Evolutionary conservation across 1,284 basidiomycete genomes (phyloP), one percentile per base, ranked within the genome.

Genomic region (Hemileia vastatrix): DNA sequence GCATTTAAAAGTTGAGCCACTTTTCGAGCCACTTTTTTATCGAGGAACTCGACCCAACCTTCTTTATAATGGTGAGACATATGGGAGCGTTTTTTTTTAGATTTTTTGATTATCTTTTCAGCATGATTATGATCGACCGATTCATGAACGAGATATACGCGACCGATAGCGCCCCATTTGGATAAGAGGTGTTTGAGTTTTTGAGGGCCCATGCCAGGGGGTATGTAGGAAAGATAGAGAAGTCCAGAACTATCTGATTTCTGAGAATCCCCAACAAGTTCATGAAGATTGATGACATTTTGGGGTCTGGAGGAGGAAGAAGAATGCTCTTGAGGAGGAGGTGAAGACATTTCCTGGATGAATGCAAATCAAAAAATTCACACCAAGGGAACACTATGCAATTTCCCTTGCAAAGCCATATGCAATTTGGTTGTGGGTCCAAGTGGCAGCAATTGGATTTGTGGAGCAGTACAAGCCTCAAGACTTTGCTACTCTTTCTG

Each of bases 41-140:
- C 88, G 67, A 85, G 83, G 77, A 97, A 98, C 78, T 99, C 95
- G 50, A 98, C 87, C 95, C 95, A 99, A 32, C 95, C 95, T 77
- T 99, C 95, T 0, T 86, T 87, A 73, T 87, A 98, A 72, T 92
- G 72, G 66, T 69, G 71, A 59, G 69, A 62, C 21, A 60, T 61
- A 60, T 71, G 70, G 21, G 9, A 31, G 86, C 1, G 83, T 77
- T 73, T 89, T 87, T 77, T 88, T 90, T 4, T 89, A 90, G 6
- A 85, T 80, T 4, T 85, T 86, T 73, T 87, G 84, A 75, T 88
- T 88, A 56, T 81, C 80, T 48, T 73, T 84, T 88, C 89, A 80
- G 88, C 86, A 75, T 86, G 84, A 72, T 90, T 89, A 63, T 91
- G 79, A 78, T 90, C 92, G n/a, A 92, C 86, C 58, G 87, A 81